Conservation (phyloP, 2,329 filamentous ascomycete species). For the Colletotrichum musicola region DNA sequence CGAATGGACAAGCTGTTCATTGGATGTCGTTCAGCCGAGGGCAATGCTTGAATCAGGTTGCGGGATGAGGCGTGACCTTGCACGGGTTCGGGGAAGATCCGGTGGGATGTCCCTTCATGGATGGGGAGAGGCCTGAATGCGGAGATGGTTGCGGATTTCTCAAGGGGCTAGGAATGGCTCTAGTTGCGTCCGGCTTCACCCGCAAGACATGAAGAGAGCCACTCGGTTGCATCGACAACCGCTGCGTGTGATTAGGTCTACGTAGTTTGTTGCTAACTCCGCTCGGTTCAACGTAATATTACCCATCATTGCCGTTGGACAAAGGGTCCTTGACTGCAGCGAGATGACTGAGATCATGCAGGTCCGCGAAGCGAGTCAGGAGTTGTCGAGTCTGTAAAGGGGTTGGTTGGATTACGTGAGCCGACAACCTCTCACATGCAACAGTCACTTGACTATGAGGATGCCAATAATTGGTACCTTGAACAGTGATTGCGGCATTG, state of each 20-base stretch:
- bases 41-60: not conserved
- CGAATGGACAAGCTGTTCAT: not conserved
- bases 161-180: not conserved
- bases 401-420: not conserved
- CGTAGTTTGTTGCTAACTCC: not conserved
- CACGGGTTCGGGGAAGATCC: slow-evolving; percentile 4
- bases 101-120: not conserved
- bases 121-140: not conserved
- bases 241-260: no score
- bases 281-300: not conserved
- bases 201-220: no score
- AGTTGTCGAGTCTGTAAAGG: not conserved
- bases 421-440: not conserved
- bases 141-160: slow-evolving; percentile 22
- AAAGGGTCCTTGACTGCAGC: not conserved
- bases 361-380: not conserved
- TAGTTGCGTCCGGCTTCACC: no score
- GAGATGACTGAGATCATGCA: not conserved
- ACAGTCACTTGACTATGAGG: no score
- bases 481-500: no score
- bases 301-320: slow-evolving; percentile 9
- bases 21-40: not conserved
- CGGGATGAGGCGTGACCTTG: not conserved
- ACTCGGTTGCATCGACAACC: no score
- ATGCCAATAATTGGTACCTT: no score